Percentiles rank a stretch among this genome's conserved stretches.
Evolutionary conservation across 1,284 basidiomycete species (phyloP).

Genomic region (Boletellus deceptivus): DNA sequence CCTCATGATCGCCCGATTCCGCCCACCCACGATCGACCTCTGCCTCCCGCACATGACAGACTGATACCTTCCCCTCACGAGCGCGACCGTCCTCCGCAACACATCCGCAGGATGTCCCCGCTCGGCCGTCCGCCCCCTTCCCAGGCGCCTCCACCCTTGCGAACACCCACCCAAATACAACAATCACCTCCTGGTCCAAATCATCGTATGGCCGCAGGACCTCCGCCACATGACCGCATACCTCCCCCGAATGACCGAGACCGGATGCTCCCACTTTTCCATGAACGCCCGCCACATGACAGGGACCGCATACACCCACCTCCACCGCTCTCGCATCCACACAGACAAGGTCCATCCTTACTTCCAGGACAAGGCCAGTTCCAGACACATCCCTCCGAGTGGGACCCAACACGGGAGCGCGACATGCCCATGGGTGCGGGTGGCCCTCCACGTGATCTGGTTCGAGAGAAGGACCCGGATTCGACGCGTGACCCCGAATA

Average conservation of each 20-base stretch:
- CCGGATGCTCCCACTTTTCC: constrained; percentile 24
- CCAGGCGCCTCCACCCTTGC: constrained; percentile 16
- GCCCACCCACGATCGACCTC: constrained; percentile 22
- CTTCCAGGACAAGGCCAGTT: constrained; percentile 35
- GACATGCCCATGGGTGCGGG: constrained; percentile 23
- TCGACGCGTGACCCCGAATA: constrained; percentile 23
- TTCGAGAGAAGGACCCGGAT: constrained; percentile 29
- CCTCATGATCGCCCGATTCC: constrained; percentile 21
- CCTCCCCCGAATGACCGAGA: constrained; percentile 25
- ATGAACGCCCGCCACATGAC: constrained; percentile 30
- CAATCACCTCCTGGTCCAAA: constrained; percentile 26
- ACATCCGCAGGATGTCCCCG: constrained; percentile 27
- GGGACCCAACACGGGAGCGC: constrained; percentile 25
- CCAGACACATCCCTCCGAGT: constrained; percentile 32
- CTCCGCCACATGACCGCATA: constrained; percentile 25
- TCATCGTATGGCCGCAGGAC: constrained; percentile 21
- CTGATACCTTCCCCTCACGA: constrained; percentile 25
- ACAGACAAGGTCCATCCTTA: constrained; percentile 16
- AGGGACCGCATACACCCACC: constrained; percentile 30
- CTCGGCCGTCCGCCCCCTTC: constrained; percentile 19
- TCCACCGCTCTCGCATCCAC: constrained; percentile 21
- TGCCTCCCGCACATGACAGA: constrained; percentile 21
- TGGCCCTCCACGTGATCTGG: constrained; percentile 24
- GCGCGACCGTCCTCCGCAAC: constrained; percentile 21
- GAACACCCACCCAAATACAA: constrained; percentile 15